A percentile compares a stretch with the other conserved stretches of the same genome.
Conservation (phyloP, 2,329 filamentous ascomycete genomes). For the Sporothrix brunneoviolacea region DNA sequence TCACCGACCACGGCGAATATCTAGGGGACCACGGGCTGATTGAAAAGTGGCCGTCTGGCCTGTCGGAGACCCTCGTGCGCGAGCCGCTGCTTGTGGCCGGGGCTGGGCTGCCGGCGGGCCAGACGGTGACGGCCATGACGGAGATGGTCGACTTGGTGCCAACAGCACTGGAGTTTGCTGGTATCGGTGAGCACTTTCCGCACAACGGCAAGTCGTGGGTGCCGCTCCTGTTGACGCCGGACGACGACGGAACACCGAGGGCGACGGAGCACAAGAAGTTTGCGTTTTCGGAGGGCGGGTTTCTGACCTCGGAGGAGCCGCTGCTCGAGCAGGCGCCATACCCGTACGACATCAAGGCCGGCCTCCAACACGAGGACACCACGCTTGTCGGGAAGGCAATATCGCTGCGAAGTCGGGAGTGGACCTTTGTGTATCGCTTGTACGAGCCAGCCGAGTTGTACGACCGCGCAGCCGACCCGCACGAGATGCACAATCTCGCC, state of each 20-base stretch:
- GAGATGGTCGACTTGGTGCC: slow-evolving; percentile 42
- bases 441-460: slow-evolving; percentile 41
- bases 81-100: slow-evolving; percentile 39
- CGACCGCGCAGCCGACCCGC: slow-evolving; percentile 28
- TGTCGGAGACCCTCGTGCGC: slow-evolving; percentile 35
- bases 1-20: slow-evolving; percentile 40
- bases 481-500: slow-evolving; percentile 35
- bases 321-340: slow-evolving; percentile 36
- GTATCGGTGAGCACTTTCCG: slow-evolving; percentile 31
- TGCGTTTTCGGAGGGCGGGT: slow-evolving; percentile 39
- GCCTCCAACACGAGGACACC: slow-evolving; percentile 39
- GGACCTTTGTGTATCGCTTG: slow-evolving; percentile 38
- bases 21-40: slow-evolving; percentile 41
- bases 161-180: slow-evolving; percentile 34
- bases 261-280: slow-evolving; percentile 30
- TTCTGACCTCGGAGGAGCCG: slow-evolving; percentile 37
- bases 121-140: slow-evolving; percentile 28
- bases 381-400: slow-evolving; percentile 37
- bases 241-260: too few relatives aligned
- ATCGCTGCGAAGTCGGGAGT: slow-evolving; percentile 29
- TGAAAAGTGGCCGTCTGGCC: slow-evolving; percentile 41
- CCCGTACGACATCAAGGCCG: slow-evolving; percentile 40
- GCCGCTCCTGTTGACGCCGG: too few relatives aligned
- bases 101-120: slow-evolving; percentile 31
- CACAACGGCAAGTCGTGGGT: slow-evolving; percentile 34